phyloP scores from a whole-genome alignment of 345 rosid genomes.

The Salix suchowensis region DNA sequence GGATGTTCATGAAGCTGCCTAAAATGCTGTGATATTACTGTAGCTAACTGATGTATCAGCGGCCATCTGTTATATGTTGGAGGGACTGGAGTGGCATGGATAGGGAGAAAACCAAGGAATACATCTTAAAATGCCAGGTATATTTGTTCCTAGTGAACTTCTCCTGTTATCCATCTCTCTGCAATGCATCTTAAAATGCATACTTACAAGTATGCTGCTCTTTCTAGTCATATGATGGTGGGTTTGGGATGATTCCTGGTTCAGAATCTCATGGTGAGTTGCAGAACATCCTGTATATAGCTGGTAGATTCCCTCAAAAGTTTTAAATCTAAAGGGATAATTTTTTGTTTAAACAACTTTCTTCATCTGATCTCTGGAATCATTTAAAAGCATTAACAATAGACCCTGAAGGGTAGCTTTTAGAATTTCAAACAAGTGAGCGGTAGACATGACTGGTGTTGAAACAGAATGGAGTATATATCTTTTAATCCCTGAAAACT shows the following conservation, averaged over 20 bases:
- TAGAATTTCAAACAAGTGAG: too few species aligned
- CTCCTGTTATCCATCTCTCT: background rate
- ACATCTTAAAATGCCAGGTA: conserved; percentile 81
- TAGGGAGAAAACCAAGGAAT: conserved; percentile 65
- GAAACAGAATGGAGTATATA: too few species aligned
- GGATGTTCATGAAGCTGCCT: background rate
- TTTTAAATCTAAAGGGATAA: background rate
- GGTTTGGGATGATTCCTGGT: conserved; percentile 91
- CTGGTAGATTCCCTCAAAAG: background rate
- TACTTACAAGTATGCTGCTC: conserved; percentile 16
- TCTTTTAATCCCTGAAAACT: too few species aligned
- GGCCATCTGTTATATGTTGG: conserved; percentile 77
- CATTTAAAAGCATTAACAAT: background rate
- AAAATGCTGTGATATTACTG: conserved; percentile 12
- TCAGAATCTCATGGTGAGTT: conserved; percentile 96
- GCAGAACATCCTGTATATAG: conserved; percentile 6
- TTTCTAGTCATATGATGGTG: conserved; percentile 93
- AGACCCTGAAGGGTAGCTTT: background rate
- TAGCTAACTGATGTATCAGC: conserved; percentile 51
- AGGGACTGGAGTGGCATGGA: conserved; percentile 87
- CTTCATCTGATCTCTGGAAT: conserved; percentile 9
- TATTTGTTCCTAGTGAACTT: background rate
- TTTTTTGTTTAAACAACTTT: background rate
- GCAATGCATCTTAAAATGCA: too few species aligned
- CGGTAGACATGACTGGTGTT: too few species aligned